A percentile compares a stretch with the other conserved stretches of the same genome.
Evolutionary conservation across 495 filamentous ascomycete species (phyloP).

Genomic region (Hamigera avellanea): DNA sequence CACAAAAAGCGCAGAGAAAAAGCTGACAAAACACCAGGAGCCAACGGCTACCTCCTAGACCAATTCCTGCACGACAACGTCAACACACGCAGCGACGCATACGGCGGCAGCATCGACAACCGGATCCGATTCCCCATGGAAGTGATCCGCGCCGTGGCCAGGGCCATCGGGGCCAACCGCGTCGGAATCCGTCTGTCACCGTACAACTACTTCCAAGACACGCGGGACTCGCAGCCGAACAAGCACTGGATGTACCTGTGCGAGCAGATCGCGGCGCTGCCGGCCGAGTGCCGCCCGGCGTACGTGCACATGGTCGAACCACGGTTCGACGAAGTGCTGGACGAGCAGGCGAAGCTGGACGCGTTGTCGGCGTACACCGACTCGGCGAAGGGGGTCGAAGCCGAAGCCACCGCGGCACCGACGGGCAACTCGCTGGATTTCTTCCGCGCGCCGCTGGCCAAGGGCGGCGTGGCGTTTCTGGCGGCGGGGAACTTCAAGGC

Average conservation of each 20-base stretch:
- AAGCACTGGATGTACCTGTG: slow-evolving; percentile 16
- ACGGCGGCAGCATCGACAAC: slow-evolving; percentile 41
- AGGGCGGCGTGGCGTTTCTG: slow-evolving; percentile 19
- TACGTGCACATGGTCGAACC: slow-evolving; percentile 34
- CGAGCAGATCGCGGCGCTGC: slow-evolving; percentile 11
- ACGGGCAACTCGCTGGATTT: slow-evolving; percentile 10
- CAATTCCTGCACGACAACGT: slow-evolving; percentile 41
- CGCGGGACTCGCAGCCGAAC: slow-evolving; percentile 20
- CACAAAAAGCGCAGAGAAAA: too few relatives aligned
- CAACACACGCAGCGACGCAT: slow-evolving; percentile 40
- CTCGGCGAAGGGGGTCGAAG: slow-evolving; percentile 11
- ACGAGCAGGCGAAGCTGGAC: slow-evolving; percentile 31
- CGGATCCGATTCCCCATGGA: slow-evolving; percentile 36
- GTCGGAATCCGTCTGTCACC: slow-evolving; percentile 34
- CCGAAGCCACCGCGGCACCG: slow-evolving; percentile 5
- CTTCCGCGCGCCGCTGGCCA: slow-evolving; percentile 14
- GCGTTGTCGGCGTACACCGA: too few relatives aligned
- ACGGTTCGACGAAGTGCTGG: slow-evolving; percentile 34
- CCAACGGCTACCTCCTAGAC: slow-evolving; percentile 44
- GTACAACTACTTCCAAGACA: slow-evolving; percentile 38
- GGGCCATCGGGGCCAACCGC: slow-evolving; percentile 17
- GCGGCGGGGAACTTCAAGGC: slow-evolving; percentile 21
- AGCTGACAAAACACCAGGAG: too few relatives aligned
- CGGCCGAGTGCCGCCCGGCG: slow-evolving; percentile 10
- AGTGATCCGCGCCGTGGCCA: slow-evolving; percentile 19